These are phyloP conservation scores for Davidsoniella australis DNA, from an alignment of 2,329 filamentous ascomycete genomes.

Conservation along the genomic window DNA sequence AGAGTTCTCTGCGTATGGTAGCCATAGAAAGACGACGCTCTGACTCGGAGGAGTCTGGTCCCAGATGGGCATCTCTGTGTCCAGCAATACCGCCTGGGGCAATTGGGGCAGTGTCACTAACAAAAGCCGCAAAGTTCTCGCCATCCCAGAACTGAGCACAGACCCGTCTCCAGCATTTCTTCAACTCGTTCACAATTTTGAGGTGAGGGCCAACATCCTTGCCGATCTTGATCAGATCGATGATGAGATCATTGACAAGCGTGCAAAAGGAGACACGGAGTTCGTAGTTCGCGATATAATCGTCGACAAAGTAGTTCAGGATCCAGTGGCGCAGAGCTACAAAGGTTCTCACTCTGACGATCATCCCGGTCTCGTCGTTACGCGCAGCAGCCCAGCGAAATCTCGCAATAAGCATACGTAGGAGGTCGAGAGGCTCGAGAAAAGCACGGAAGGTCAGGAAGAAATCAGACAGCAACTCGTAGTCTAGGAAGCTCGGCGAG, in stretches of 20 bases:
- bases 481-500: constrained; percentile 87
- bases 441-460: constrained; percentile 91
- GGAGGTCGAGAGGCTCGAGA: constrained; percentile 56
- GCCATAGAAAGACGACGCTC: constrained; percentile 4
- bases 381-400: constrained; percentile 73
- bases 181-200: constrained; percentile 84
- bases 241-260: constrained; percentile 53
- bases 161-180: constrained; percentile 90
- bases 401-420: constrained; percentile 70
- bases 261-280: constrained; percentile 66
- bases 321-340: constrained; percentile 95
- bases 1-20: constrained; percentile 5
- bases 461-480: constrained; percentile 92
- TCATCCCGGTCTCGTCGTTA: constrained; percentile 68
- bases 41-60: neutral
- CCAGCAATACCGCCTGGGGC: constrained; percentile 58
- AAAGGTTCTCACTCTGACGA: constrained; percentile 91
- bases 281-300: constrained; percentile 64
- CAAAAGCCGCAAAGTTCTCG: constrained; percentile 38
- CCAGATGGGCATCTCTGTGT: constrained; percentile 31
- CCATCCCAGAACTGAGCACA: constrained; percentile 82
- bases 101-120: constrained; percentile 44
- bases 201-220: constrained; percentile 49
- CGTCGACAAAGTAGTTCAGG: constrained; percentile 90
- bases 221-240: constrained; percentile 38